Base-by-base conservation (phyloP, 1,284 basidiomycete species). In the Ceratorhiza oryzae-sativae region DNA sequence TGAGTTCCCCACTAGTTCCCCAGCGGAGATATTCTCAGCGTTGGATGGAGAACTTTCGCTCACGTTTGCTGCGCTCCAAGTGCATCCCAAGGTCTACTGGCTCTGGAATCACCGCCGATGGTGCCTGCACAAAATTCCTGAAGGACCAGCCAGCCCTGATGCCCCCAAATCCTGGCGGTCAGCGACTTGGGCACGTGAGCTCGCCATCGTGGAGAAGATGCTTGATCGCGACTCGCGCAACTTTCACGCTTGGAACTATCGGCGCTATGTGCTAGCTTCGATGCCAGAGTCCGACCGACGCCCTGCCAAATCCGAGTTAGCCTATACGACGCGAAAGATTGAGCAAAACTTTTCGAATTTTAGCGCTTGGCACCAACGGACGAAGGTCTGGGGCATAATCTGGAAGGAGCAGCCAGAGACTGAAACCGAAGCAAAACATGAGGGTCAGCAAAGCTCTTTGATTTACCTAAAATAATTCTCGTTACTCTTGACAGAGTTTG, bases 281-380 rank as follows among this genome's bases (percentile, higher is more conserved):
- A 88, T 92, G 81, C 89, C 90, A 0, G 67, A 71, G 45, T 36
- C 55, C 55, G 0, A 76, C 76, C 5, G 82, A 85, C 82, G 84
- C 46, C 83, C 84, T 59, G 79, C 88, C 3, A 81, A 83, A 55
- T 81, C 78, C 46, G 95, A 97, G 79, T 81, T 98, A 30, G 84
- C 83, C 0, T 98, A 93, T 78, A 97, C 97, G 1, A 89, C 88
- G 58, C 85, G 86, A 73, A 98, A 98, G 83, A 99, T 99, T 76
- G 91, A 95, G 79, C 83, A 90, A 65, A 98, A 94, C 79, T 97
- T 99, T 78, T 96, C 93, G 58, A 99, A 99, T 80, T 99, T 98
- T 79, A 97, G 94, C 72, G 97, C 97, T 18, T 99, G 97, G 97
- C 97, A 99, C 80, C 95, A 97, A 76, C 88, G 97, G 30, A 93